Conservation (phyloP, 2,329 filamentous ascomycete species). For the Alternaria panax region DNA sequence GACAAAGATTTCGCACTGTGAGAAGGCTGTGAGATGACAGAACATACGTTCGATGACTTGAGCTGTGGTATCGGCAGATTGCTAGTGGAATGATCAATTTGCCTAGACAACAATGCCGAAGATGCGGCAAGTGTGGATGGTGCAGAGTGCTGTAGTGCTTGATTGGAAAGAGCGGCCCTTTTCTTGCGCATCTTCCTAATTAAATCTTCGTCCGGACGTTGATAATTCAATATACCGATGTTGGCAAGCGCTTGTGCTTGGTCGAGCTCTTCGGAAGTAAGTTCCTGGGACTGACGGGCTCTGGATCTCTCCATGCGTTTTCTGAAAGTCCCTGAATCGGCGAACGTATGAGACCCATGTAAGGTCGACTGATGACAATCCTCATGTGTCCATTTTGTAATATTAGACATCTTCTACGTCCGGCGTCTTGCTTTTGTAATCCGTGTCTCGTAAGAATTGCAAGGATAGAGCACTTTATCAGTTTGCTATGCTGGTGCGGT, state of each 20-base stretch:
- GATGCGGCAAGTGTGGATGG: no score
- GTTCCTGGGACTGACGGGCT: background rate
- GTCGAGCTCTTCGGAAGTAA: background rate
- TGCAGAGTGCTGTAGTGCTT: background rate
- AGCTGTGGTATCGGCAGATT: background rate
- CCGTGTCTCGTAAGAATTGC: background rate
- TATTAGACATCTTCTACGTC: background rate
- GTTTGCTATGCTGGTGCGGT: background rate
- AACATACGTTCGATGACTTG: background rate
- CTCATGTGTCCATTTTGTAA: background rate
- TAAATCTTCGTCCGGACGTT: background rate
- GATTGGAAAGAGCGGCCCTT: background rate
- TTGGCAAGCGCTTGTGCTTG: slow-evolving; percentile 7
- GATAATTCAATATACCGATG: slow-evolving; percentile 3
- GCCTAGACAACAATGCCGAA: background rate
- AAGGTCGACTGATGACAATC: background rate
- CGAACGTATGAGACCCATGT: background rate
- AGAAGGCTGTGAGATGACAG: background rate
- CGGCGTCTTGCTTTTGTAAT: background rate
- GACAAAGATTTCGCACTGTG: background rate
- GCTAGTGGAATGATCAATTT: background rate
- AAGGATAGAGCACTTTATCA: background rate
- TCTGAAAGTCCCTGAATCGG: background rate
- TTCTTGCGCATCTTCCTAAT: slow-evolving; percentile 1
- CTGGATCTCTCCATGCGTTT: background rate